These are phyloP conservation scores for Xylariales sp. DNA, from an alignment of 2,329 filamentous ascomycete genomes.

Conservation along the genomic window DNA sequence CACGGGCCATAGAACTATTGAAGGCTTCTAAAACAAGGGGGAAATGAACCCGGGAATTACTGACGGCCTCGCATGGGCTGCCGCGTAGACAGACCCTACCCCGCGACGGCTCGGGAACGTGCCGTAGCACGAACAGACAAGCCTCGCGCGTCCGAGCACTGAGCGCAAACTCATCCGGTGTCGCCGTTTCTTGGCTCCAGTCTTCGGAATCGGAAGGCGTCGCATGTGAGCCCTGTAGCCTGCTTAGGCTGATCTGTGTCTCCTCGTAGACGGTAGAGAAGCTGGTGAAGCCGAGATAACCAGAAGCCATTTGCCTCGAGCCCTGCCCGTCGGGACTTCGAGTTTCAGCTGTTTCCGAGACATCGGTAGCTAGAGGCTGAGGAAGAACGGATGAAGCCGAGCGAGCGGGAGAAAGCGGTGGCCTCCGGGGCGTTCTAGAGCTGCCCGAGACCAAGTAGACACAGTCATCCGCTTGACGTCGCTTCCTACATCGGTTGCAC, in stretches of 20 bases:
- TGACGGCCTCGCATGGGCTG: constrained; percentile 42
- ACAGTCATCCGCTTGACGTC: constrained; percentile 50
- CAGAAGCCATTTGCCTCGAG: constrained; percentile 40
- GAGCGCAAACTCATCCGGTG: constrained; percentile 33
- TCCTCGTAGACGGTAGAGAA: constrained; percentile 57
- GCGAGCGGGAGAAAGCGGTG: constrained; percentile 23
- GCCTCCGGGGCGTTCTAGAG: constrained; percentile 27
- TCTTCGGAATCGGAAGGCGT: constrained; percentile 27
- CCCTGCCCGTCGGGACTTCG: constrained; percentile 36
- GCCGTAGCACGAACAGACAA: constrained; percentile 53
- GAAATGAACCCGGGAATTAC: neutral
- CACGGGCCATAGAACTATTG: neutral
- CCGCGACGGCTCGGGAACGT: constrained; percentile 48
- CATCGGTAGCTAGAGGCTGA: constrained; percentile 10
- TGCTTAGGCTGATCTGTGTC: constrained; percentile 54
- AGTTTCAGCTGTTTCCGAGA: constrained; percentile 15
- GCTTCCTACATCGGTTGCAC: constrained; percentile 55
- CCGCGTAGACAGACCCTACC: constrained; percentile 42
- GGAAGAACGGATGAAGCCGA: constrained; percentile 12
- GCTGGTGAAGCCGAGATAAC: constrained; percentile 60
- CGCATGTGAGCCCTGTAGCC: constrained; percentile 44
- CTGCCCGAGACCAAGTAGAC: constrained; percentile 49
- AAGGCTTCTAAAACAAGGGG: neutral
- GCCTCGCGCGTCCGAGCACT: constrained; percentile 51
- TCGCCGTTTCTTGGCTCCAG: constrained; percentile 14